Evolutionary conservation across 2,329 filamentous ascomycete genomes (phyloP), one percentile per base, ranked within the genome.

Genomic region (Sphaerostilbella broomeana): DNA sequence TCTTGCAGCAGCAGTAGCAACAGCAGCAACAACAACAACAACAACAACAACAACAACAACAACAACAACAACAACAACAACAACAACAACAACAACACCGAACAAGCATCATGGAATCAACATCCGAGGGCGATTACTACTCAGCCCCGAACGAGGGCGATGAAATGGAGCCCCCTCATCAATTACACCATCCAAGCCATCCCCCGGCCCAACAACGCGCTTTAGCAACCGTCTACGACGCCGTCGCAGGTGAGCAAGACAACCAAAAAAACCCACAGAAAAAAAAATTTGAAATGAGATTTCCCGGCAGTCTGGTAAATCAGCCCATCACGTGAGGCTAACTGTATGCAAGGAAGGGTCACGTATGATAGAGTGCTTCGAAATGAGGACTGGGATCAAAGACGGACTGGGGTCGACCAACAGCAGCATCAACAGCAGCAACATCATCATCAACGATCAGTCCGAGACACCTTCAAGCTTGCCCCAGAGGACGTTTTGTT

Each of bases 401-500:
- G 15, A 10, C 32, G 16, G 27, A 27, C 38, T 8, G 33, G 29
- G 27, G 30, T 33, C 19, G 40, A 24, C 30, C 43, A 32, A n/a
- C n/a, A n/a, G n/a, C n/a, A n/a, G n/a, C n/a, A n/a, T n/a, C n/a
- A n/a, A n/a, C n/a, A n/a, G n/a, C n/a, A n/a, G n/a, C n/a, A n/a
- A n/a, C n/a, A n/a, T n/a, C n/a, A n/a, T n/a, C n/a, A n/a, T 15
- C 34, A 45, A 42, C 30, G 28, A 42, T 43, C 44, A 26, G 16
- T 15, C 25, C 42, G 25, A 22, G 32, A 30, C 16, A 22, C 40
- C 18, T 24, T 28, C 13, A 53, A 56, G 7, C 61, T 84, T 5
- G 68, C 79, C 2, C 82, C 84, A 3, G 84, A 87, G 39, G 79
- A 86, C 42, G 76, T 82, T 1, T 70, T 89, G 4, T 88, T 86